Base-by-base conservation (phyloP, 2,329 filamentous ascomycete genomes). In the Scedosporium dehoogii region DNA sequence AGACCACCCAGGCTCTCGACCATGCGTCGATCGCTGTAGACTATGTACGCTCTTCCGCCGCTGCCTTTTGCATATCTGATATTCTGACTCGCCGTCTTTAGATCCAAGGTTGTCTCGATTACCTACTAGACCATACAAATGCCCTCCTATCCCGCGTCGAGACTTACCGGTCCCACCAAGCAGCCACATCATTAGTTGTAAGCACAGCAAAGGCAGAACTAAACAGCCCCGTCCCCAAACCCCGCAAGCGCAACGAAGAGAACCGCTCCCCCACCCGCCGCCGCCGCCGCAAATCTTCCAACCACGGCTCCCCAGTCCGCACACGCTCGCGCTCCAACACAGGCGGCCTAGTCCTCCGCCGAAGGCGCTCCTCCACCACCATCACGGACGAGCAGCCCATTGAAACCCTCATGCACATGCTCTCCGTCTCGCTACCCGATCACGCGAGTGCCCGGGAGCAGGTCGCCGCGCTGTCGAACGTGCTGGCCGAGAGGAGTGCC, bases 61-160 rank as follows among this genome's bases (percentile, higher is more conserved):
- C 18, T 44, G 3, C 27, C 1, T 0, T 1, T 0, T 41, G 6
- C 3, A 0, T 10, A 3, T 3, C 0, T 16, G 9, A 27, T 48
- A n/a, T 33, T 16, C 53, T 44, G n/a, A 23, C 23, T 25, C 58
- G 33, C 72, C 75, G 51, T 74, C 3, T 0, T 16, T 0, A 85
- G 81, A 78, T 84, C 21, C 73, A 79, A 42, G 74, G 79, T 21
- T 85, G 82, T 64, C 73, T 85, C 1, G 73, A 77, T 60, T 79
- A 81, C 63, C 72, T 85, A 0, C 71, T 81, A 2, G 76, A 78
- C 41, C 77, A 79, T n/a, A 74, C 78, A 4, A 69, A 73, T 10
- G 71, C 74, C 1, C 72, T 83, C 3, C 70, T 74, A 2, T 66
- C 72, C 3, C 76, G 78, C 27, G 70, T 80, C 2, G 74, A 79